Conservation (phyloP, 495 filamentous ascomycete genomes). For the Durotheca rogersii region DNA sequence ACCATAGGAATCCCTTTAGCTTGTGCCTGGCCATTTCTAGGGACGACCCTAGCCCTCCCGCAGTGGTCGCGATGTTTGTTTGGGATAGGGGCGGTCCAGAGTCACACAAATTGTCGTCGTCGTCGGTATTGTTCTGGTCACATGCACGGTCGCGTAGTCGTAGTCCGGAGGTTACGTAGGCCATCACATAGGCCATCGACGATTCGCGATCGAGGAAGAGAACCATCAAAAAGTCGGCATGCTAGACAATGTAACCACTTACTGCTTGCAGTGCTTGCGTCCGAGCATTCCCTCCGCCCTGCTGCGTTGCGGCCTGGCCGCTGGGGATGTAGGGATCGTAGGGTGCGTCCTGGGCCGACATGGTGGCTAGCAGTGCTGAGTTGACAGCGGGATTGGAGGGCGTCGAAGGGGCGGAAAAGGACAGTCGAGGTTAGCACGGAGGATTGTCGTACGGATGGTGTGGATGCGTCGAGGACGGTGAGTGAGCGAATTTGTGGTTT, state of each 20-base stretch:
- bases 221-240: conserved; percentile 21
- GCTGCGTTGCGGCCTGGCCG: conserved; percentile 48
- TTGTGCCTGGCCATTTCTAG: background rate
- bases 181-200: conserved; percentile 15
- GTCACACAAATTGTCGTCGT: background rate
- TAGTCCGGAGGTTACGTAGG: background rate
- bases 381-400: conserved; percentile 14
- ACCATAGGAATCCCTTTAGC: conserved; percentile 1
- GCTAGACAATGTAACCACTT: conserved; percentile 44
- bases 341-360: conserved; percentile 73
- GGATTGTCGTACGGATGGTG: conserved; percentile 11
- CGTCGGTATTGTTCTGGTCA: no score
- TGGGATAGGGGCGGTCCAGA: background rate
- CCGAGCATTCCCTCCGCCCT: conserved; percentile 52
- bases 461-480: conserved; percentile 17
- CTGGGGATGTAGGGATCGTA: conserved; percentile 92
- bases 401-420: conserved; percentile 3
- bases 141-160: conserved; percentile 7
- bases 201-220: conserved; percentile 20
- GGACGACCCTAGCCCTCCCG: background rate
- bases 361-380: conserved; percentile 43
- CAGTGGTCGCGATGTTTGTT: background rate
- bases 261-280: conserved; percentile 77
- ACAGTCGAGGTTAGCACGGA: conserved; percentile 4
- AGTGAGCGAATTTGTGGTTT: conserved; percentile 13